Evolutionary conservation across 306 rosid genomes (phyloP).

Genomic region (Castanopsis chinensis): DNA sequence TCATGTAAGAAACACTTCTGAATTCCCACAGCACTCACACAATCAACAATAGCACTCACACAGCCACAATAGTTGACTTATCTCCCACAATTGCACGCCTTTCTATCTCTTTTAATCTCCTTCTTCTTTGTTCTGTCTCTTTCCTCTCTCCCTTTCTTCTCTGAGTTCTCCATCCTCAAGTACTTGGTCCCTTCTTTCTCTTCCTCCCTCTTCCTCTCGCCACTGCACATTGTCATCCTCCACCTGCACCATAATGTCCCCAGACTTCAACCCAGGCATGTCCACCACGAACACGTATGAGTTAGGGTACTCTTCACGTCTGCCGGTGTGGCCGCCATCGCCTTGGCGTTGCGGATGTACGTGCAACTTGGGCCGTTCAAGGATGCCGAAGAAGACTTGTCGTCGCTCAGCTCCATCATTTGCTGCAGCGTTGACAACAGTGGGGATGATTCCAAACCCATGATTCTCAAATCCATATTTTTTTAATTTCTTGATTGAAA

Average conservation of each 20-base stretch:
- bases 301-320: slow-evolving; percentile 70
- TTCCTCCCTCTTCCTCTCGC: slow-evolving; percentile 91
- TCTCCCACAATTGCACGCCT: too few species aligned
- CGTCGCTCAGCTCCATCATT: slow-evolving; percentile 46
- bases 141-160: too few species aligned
- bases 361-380: slow-evolving; percentile 54
- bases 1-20: too few species aligned
- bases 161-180: too few species aligned
- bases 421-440: slow-evolving; percentile 62
- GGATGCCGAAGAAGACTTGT: slow-evolving; percentile 36
- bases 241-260: slow-evolving; percentile 83
- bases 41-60: too few species aligned
- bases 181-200: slow-evolving; percentile 74
- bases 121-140: too few species aligned
- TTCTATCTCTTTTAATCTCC: too few species aligned
- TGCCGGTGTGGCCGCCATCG: slow-evolving; percentile 86
- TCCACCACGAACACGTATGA: slow-evolving; percentile 72
- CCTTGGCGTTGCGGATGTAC: slow-evolving; percentile 78
- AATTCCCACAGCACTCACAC: too few species aligned
- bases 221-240: slow-evolving; percentile 85
- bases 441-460: slow-evolving; percentile 64
- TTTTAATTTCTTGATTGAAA: not conserved
- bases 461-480: slow-evolving; percentile 64
- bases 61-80: too few species aligned
- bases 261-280: slow-evolving; percentile 90